Conservation (phyloP, 202 grass and related monocot species). For the Saccharum hybrid region DNA sequence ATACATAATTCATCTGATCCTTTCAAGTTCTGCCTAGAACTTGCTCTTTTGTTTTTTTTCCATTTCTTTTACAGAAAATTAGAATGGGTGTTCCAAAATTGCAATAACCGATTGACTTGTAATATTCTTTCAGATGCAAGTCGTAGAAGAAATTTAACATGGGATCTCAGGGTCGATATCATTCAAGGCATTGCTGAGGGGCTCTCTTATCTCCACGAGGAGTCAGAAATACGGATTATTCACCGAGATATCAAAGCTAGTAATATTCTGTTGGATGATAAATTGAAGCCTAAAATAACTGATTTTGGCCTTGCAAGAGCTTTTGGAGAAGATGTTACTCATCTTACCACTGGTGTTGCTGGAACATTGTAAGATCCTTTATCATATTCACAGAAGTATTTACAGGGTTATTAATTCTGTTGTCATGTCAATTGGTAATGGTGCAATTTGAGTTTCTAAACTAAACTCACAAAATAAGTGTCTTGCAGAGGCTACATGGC, state of each 20-base stretch:
- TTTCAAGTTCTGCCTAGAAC: not conserved
- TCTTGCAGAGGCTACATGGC: too few species aligned
- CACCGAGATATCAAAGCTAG: conserved; percentile 91
- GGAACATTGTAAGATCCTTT: too few species aligned
- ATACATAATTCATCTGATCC: not conserved
- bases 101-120: conserved; percentile 24
- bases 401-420: too few species aligned
- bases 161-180: conserved; percentile 65
- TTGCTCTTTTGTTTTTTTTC: not conserved
- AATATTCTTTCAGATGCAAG: conserved; percentile 57
- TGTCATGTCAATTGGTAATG: too few species aligned
- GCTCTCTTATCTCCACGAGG: conserved; percentile 81
- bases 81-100: not conserved
- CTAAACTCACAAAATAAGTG: too few species aligned
- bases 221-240: conserved; percentile 80
- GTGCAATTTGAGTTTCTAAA: too few species aligned
- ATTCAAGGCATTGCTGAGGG: conserved; percentile 85
- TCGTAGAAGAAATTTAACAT: conserved; percentile 59
- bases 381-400: too few species aligned
- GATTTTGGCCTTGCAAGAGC: too few species aligned
- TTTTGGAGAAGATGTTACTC: too few species aligned
- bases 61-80: conserved; percentile 14
- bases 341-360: too few species aligned
- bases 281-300: conserved; percentile 75
- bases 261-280: conserved; percentile 91